Evolutionary conservation across 202 grass and related monocot species (phyloP).

Genomic region (Digitaria exilis): DNA sequence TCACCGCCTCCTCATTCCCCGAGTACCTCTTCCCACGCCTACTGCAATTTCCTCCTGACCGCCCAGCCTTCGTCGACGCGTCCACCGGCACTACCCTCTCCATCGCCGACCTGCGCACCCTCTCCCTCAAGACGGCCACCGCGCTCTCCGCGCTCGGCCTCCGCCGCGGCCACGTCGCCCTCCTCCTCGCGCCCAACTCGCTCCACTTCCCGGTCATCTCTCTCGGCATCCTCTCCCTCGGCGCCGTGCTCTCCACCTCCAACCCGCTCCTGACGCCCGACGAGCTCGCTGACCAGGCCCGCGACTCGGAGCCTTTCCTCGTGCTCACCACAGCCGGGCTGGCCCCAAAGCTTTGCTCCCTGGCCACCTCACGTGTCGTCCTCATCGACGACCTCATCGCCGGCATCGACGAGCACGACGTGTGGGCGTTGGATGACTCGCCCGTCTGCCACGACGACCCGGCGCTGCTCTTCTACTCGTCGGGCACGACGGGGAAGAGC

Average conservation of each 20-base stretch:
- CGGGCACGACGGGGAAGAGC: conserved; percentile 68
- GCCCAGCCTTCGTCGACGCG: conserved; percentile 51
- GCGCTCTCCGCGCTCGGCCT: conserved; percentile 28
- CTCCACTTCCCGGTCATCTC: conserved; percentile 44
- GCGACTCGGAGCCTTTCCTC: conserved; percentile 35
- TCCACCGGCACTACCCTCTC: conserved; percentile 37
- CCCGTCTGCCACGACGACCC: neutral
- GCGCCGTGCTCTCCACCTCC: conserved; percentile 53
- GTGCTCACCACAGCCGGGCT: conserved; percentile 39
- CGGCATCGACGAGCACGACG: neutral
- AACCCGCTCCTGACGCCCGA: conserved; percentile 45
- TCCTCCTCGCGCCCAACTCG: conserved; percentile 54
- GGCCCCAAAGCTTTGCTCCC: conserved; percentile 30
- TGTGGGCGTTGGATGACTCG: too few species aligned
- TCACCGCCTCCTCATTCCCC: conserved; percentile 16
- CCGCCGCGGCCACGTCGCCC: conserved; percentile 37
- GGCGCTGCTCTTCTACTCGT: conserved; percentile 60
- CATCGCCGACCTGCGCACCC: conserved; percentile 28
- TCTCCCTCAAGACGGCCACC: neutral
- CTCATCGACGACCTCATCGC: conserved; percentile 35
- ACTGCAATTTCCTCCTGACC: neutral
- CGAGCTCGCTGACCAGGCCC: conserved; percentile 41
- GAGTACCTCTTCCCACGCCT: conserved; percentile 46
- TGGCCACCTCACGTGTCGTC: neutral
- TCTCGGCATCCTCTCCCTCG: conserved; percentile 50